Evolutionary conservation across 208 protist species (phyloP).

Genomic region (Trypanosoma avium): DNA sequence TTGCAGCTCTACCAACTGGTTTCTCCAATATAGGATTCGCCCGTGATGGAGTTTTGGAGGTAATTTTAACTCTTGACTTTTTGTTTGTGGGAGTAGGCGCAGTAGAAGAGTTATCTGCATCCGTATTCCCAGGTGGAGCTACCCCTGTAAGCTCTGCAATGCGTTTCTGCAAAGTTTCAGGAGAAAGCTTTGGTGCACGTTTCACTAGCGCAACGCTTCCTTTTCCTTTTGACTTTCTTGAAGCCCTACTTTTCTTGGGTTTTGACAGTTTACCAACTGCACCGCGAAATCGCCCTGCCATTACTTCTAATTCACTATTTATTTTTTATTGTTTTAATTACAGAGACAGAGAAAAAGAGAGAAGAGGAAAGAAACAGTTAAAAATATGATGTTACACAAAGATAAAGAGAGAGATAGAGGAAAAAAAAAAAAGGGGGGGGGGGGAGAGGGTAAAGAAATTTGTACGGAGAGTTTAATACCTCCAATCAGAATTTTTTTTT

Average conservation of each 20-base stretch:
- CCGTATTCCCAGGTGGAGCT: background rate
- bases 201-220: constrained; percentile 64
- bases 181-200: constrained; percentile 64
- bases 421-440: background rate
- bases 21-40: constrained; percentile 28
- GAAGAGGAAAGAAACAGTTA: background rate
- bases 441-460: background rate
- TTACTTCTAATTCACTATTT: constrained; percentile 3
- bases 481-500: constrained; percentile 3
- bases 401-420: background rate
- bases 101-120: background rate
- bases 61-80: constrained; percentile 4
- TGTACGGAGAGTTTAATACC: background rate
- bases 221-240: constrained; percentile 52
- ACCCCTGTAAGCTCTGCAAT: constrained; percentile 59
- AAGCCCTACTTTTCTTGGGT: constrained; percentile 51
- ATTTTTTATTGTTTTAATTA: background rate
- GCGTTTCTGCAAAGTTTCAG: constrained; percentile 51
- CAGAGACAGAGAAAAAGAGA: background rate
- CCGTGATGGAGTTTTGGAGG: background rate
- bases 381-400: background rate
- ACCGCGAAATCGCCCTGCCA: constrained; percentile 83
- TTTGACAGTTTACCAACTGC: constrained; percentile 69
- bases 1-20: constrained; percentile 52
- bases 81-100: background rate